phyloP scores from a whole-genome alignment of 805 yeast species.

The Starmerella geochares region DNA sequence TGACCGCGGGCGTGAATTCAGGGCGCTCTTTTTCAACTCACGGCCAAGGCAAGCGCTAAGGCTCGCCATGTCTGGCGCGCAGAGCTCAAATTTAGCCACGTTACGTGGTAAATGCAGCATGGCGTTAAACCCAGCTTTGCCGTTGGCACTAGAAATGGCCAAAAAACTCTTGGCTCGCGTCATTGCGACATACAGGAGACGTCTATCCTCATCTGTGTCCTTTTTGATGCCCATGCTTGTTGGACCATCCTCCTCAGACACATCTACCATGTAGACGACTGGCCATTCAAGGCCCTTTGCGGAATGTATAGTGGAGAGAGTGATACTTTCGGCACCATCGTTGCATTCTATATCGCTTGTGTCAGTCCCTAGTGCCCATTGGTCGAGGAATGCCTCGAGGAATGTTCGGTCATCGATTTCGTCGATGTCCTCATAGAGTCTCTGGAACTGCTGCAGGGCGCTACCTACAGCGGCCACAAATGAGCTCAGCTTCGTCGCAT shows the following conservation, averaged over 20 bases:
- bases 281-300: constrained; percentile 97
- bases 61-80: not conserved
- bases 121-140: not conserved
- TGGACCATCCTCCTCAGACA: constrained; percentile 4
- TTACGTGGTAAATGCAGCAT: not conserved
- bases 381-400: constrained; percentile 18
- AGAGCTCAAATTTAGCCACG: not conserved
- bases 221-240: constrained; percentile 18
- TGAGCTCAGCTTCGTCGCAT: not conserved
- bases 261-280: constrained; percentile 68
- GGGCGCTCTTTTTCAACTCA: not conserved
- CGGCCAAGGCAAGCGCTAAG: constrained; percentile 1
- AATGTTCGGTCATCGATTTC: not conserved
- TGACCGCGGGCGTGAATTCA: not conserved
- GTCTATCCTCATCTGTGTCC: constrained; percentile 58
- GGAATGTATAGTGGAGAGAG: constrained; percentile 77
- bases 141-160: constrained; percentile 31
- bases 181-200: constrained; percentile 79
- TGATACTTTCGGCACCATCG: constrained; percentile 28
- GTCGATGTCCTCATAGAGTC: not conserved
- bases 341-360: constrained; percentile 1
- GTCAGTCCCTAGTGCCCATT: constrained; percentile 23
- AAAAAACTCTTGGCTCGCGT: constrained; percentile 66
- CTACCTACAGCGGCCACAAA: not conserved
- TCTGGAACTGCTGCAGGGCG: not conserved